Base-by-base conservation (phyloP, 257 asterid genomes). In the Plectranthus barbatus region DNA sequence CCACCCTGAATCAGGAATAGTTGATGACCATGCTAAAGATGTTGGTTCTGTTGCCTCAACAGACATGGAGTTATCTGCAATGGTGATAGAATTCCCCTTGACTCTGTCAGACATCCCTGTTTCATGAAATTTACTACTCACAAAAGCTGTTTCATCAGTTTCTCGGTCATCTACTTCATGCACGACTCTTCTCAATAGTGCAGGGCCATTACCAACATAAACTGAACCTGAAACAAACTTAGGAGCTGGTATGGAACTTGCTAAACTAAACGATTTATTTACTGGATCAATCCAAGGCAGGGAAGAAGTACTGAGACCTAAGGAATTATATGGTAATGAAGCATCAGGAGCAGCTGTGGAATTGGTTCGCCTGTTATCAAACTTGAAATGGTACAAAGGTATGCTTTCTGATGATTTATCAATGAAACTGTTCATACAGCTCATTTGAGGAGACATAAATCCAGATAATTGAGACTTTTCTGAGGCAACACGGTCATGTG, bases 1-100 rank as follows among this genome's bases (percentile, higher is more conserved):
- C 99, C 99, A 93, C 54, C 99, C 97, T 53, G 99, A 93, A 80
- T 90, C 97, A 29, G 97, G 94, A 81, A 87, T 64, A 37, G 90
- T 82, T 21, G 95, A 82, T 68, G 93, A 76, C 82, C 84, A 81
- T 49, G 85, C 81, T 61, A 74, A 79, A 23, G 95, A 73, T 31
- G 96, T 71, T 50, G 76, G 62, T 60, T 83, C 97, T 49, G 80
- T 69, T 66, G 81, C 79, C 81, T 90, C 97, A 19, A 72, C 64
- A 6, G 85, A 62, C 23, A 77, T 52, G 29, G 86, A 69, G 76
- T 60, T 76, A 71, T 80, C 84, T 69, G 84, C 94, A 42, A 70
- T 51, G 21, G 86, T 48, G 63, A 70, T 77, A 72, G 95, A 72
- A 73, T 73, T 74, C 62, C 81, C 88, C 65, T 79, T 90, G 9